Base-by-base conservation (phyloP, 176 grass and related monocot genomes). In the Cenchrus americanus region DNA sequence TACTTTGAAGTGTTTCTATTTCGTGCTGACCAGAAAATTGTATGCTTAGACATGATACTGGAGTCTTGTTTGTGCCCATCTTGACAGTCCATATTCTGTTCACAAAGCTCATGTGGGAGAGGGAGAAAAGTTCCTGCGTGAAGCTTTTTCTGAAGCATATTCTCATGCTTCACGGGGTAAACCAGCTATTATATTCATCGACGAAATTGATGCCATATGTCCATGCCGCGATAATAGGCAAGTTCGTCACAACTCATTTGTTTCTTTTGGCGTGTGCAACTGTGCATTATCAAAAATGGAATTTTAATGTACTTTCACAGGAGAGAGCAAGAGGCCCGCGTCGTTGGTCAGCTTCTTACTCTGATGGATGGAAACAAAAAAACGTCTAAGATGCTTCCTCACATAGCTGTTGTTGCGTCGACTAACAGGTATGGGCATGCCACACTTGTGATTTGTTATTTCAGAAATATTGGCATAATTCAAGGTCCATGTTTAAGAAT, bases 311-410 rank as follows among this genome's bases (percentile, higher is more conserved):
- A 21, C 64, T 80, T 77, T 53, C 22, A 60, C 87, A 98, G 96
- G 88, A 95, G 84, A 87, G 87, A 93, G 57, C 74, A 98, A 14
- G 89, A 88, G 75, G 88, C 91, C 8, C 91, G 93, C 57, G 90
- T 98, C 63, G 96, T 98, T 79, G 96, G 80, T 48, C 91, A 98
- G 83, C 91, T 98, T 44, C 84, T 98, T 66, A 94, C 96, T 42
- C 80, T 97, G 66, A 94, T 97, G 95, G 95, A 97, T 89, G 95
- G 92, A 42, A 97, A 89, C 52, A 94, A 93, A 71, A 89, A 86
- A 70, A 88, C 79, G 7, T 89, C 90, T 3, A 91, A 85, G 65
- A 83, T 54, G 48, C 83, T 80, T 79, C 86, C 88, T 68, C 95
- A 92, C 61, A 80, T 94, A 75, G 92, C 89, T 89, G 88, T 95